phyloP scores from a whole-genome alignment of 805 yeast genomes.

The Candida andamanensis region DNA sequence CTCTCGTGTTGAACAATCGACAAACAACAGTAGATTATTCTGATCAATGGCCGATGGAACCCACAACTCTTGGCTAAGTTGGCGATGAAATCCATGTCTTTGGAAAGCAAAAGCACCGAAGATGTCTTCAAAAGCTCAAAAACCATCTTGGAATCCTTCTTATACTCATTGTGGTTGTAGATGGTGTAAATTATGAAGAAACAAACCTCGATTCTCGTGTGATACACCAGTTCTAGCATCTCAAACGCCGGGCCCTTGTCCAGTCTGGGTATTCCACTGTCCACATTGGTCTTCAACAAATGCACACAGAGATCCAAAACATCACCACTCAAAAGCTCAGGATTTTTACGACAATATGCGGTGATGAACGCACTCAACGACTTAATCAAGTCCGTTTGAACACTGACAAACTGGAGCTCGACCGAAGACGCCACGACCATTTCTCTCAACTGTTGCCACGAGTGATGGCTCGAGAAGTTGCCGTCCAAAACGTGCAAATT shows the following conservation, averaged over 20 bases:
- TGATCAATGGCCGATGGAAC: conserved; percentile 54
- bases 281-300: conserved; percentile 47
- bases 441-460: conserved; percentile 40
- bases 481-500: conserved; percentile 60
- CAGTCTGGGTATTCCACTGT: conserved; percentile 50
- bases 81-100: conserved; percentile 43
- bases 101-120: conserved; percentile 43
- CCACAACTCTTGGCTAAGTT: conserved; percentile 38
- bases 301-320: conserved; percentile 34
- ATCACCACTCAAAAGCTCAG: conserved; percentile 21
- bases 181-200: conserved; percentile 47
- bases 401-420: conserved; percentile 55
- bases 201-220: conserved; percentile 63
- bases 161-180: conserved; percentile 22
- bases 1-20: conserved; percentile 38
- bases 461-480: conserved; percentile 42
- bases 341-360: conserved; percentile 50
- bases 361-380: conserved; percentile 77
- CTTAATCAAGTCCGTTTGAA: conserved; percentile 67
- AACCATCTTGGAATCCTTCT: conserved; percentile 28
- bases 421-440: conserved; percentile 55
- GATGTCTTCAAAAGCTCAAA: conserved; percentile 40
- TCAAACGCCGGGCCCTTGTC: conserved; percentile 42
- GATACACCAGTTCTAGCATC: conserved; percentile 48
- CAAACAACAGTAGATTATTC: conserved; percentile 50